A percentile compares a stretch with the other conserved stretches of the same genome.
phyloP scores from a whole-genome alignment of 2,329 filamentous ascomycete species.

The Colletotrichum chlorophyti region DNA sequence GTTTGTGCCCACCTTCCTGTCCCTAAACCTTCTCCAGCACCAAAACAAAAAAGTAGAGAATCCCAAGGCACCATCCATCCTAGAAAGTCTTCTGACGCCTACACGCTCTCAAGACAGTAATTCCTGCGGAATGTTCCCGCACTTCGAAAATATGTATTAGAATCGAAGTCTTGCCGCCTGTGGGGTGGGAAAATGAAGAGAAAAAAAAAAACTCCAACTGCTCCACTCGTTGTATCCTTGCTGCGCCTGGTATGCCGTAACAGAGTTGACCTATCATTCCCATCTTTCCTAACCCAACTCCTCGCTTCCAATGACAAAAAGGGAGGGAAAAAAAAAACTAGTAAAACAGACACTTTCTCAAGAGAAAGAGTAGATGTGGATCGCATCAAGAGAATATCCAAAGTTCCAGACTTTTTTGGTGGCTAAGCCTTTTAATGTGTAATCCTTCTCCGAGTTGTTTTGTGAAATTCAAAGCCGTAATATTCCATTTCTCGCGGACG shows the following conservation, averaged over 20 bases:
- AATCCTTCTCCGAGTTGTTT: not conserved
- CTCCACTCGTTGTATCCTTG: slow-evolving; percentile 4
- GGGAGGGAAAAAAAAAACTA: slow-evolving; percentile 1
- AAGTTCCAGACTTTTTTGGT: slow-evolving; percentile 13
- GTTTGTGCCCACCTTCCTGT: not conserved
- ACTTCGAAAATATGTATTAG: slow-evolving; percentile 16
- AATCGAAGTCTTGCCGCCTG: slow-evolving; percentile 4
- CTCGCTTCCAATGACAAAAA: slow-evolving; percentile 24
- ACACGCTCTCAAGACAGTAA: not conserved
- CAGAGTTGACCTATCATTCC: not conserved
- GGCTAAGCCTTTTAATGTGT: not conserved
- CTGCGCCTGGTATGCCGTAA: slow-evolving; percentile 17
- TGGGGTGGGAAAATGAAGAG: too few relatives aligned
- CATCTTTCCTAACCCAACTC: slow-evolving; percentile 24
- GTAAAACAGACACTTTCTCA: slow-evolving; percentile 19
- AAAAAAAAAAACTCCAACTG: slow-evolving; percentile 27
- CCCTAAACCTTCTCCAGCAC: not conserved
- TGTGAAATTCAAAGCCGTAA: slow-evolving; percentile 7
- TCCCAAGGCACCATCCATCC: slow-evolving; percentile 22
- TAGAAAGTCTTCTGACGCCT: too few relatives aligned
- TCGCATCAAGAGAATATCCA: not conserved
- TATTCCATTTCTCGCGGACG: slow-evolving; percentile 7
- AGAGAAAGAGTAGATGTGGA: not conserved
- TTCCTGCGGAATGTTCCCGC: not conserved
- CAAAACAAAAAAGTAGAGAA: not conserved